Conservation (phyloP, 2,329 filamentous ascomycete species). For the Ophiostoma himal-ulmi region DNA sequence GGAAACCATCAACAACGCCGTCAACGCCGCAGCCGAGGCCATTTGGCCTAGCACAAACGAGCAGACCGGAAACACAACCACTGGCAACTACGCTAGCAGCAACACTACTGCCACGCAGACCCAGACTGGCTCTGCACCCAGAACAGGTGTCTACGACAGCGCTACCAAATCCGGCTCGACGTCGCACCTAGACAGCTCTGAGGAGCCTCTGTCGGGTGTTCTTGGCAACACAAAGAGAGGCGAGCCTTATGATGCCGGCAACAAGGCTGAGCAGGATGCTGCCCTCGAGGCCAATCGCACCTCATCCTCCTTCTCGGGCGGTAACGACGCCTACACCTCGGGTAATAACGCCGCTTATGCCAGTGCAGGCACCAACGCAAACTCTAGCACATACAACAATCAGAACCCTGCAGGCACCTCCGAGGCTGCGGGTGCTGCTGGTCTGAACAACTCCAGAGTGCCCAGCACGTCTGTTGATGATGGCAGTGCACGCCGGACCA, state of each 20-base stretch:
- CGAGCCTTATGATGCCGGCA: conserved; percentile 75
- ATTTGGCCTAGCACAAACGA: conserved; percentile 42
- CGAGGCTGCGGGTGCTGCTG: conserved; percentile 17
- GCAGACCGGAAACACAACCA: conserved; percentile 28
- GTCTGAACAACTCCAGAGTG: conserved; percentile 22
- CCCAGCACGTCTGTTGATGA: conserved; percentile 3
- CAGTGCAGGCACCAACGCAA: not conserved
- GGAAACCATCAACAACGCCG: conserved; percentile 58
- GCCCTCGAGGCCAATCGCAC: not conserved
- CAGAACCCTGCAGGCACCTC: conserved; percentile 10
- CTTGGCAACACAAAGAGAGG: conserved; percentile 59
- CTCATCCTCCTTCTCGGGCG: not conserved
- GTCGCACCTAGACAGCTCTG: conserved; percentile 31
- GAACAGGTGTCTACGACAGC: not conserved
- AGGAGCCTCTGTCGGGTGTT: conserved; percentile 67
- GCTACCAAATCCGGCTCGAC: not conserved
- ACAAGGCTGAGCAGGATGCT: conserved; percentile 35
- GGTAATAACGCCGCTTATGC: not conserved
- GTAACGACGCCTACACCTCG: not conserved
- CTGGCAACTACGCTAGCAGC: too few relatives aligned
- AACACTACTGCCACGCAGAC: conserved; percentile 7
- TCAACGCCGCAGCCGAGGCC: conserved; percentile 43
- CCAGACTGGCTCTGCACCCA: not conserved
- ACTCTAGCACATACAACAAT: not conserved
- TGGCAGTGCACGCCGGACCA: conserved; percentile 26